A percentile compares a stretch with the other conserved stretches of the same genome.
phyloP scores from a whole-genome alignment of 1,284 basidiomycete genomes.

The Heterobasidion irregulare region DNA sequence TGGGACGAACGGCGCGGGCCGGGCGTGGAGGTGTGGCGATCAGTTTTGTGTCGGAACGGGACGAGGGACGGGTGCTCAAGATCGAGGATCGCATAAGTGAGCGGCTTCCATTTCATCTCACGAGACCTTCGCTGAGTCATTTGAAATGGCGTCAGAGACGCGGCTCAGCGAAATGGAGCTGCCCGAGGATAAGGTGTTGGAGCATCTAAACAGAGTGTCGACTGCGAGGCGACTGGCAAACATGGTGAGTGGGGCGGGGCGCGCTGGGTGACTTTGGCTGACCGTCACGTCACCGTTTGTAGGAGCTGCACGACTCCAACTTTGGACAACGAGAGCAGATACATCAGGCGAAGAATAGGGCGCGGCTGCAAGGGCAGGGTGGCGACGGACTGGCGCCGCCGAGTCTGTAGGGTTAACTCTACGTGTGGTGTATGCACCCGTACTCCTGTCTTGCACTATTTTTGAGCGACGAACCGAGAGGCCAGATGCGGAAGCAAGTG shows the following conservation, averaged over 20 bases:
- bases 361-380: conserved; percentile 22
- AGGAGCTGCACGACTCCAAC: conserved; percentile 88
- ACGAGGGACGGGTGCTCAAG: conserved; percentile 77
- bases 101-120: conserved; percentile 16
- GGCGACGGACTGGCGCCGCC: too few species aligned
- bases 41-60: conserved; percentile 91
- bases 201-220: conserved; percentile 82
- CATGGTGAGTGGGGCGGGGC: conserved; percentile 55
- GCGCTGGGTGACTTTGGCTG: too few species aligned
- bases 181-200: conserved; percentile 79
- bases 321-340: conserved; percentile 88
- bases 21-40: conserved; percentile 86
- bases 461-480: conserved; percentile 9
- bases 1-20: conserved; percentile 89
- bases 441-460: too few species aligned
- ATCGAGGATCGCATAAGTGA: conserved; percentile 86
- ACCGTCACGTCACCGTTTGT: neutral
- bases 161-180: conserved; percentile 67
- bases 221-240: conserved; percentile 90
- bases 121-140: neutral
- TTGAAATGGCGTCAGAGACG: conserved; percentile 38
- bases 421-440: too few species aligned
- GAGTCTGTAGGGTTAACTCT: too few species aligned
- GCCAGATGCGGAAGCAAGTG: neutral
- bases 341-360: conserved; percentile 52